Base-by-base conservation (phyloP, 2,329 filamentous ascomycete species). In the Chaetomiaceae sp. region DNA sequence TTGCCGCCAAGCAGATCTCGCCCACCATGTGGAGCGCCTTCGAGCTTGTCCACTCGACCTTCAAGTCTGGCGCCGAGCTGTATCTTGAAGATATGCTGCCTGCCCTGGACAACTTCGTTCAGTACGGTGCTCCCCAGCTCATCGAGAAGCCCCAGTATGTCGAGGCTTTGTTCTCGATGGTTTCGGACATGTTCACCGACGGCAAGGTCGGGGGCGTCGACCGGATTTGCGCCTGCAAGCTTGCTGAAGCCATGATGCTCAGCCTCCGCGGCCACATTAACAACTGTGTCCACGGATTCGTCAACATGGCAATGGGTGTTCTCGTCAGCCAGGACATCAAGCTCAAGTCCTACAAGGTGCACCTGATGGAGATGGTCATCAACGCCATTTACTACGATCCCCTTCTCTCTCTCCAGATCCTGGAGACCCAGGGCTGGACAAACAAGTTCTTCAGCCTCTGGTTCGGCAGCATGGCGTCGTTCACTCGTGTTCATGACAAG, bases 21-120 rank as follows among this genome's bases (percentile, higher is more conserved):
- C 83, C 86, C 9, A 95, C 89, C 37, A 99, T 99, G 93, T 99
- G 93, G 93, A 85, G 92, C 70, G 92, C 93, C 2, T 99, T 99
- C 67, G 91, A 96, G 72, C 79, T 97, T 39, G 95, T 99, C 57
- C 92, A 97, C 71, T 83, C 88, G 58, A 96, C 92, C 1, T 99
- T 99, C 77, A 97, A 97, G 73, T 87, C 89, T 52, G 93, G 93
- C 35, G 93, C 92, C 31, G 92, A 99, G 73, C 81, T 97, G 40
- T 99, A 99, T 66, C 82, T 99, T 13, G 93, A 99, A 70, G 93
- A 99, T 62, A 99, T 99, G 93, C 83, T 99, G 14, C 93, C 93
- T 5, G 93, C 93, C 0, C 79, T 99, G 21, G 93, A 99, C 72
- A 99, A 99, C 75, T 97, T 95, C 67, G 89, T 99, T 47, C 87